These are phyloP conservation scores for Mortierella sp. DNA, from an alignment of 371 early-diverging fungal species.

Conservation along the genomic window DNA sequence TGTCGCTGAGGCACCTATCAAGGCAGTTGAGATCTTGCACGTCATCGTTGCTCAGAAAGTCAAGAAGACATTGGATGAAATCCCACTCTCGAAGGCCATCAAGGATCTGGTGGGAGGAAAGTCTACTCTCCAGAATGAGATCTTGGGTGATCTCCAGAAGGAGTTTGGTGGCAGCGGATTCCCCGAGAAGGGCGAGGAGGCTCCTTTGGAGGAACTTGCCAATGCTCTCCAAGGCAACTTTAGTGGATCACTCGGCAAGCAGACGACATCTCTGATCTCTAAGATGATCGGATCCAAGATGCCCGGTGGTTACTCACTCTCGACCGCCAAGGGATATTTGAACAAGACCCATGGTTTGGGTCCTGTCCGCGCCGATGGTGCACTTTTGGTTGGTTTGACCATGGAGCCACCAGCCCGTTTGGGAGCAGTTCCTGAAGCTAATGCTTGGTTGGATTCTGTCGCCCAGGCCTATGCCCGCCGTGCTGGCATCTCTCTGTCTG, in stretches of 20 bases:
- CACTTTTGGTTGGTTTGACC: constrained; percentile 84
- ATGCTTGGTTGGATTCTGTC: constrained; percentile 86
- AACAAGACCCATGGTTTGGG: constrained; percentile 85
- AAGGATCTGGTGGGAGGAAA: constrained; percentile 96
- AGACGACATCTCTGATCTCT: constrained; percentile 79
- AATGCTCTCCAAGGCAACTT: constrained; percentile 72
- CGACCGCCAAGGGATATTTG: constrained; percentile 82
- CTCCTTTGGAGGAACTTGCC: constrained; percentile 87
- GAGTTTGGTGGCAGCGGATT: constrained; percentile 86
- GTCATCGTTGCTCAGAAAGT: constrained; percentile 93
- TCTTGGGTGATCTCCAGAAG: constrained; percentile 94
- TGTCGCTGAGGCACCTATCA: constrained; percentile 79
- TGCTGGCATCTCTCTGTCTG: constrained; percentile 78
- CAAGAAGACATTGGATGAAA: constrained; percentile 83
- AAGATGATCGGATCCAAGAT: constrained; percentile 91
- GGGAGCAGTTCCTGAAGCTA: constrained; percentile 85
- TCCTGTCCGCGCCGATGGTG: constrained; percentile 84
- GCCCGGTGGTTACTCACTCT: constrained; percentile 93
- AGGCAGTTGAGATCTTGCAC: constrained; percentile 82
- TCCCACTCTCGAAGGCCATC: constrained; percentile 84
- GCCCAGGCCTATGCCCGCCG: constrained; percentile 86
- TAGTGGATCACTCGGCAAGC: constrained; percentile 87
- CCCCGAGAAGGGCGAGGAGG: constrained; percentile 95
- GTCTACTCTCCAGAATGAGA: constrained; percentile 96
- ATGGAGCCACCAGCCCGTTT: constrained; percentile 91